Evolutionary conservation across 768 basidiomycete genomes (phyloP).

Genomic region (Trametes maxima): DNA sequence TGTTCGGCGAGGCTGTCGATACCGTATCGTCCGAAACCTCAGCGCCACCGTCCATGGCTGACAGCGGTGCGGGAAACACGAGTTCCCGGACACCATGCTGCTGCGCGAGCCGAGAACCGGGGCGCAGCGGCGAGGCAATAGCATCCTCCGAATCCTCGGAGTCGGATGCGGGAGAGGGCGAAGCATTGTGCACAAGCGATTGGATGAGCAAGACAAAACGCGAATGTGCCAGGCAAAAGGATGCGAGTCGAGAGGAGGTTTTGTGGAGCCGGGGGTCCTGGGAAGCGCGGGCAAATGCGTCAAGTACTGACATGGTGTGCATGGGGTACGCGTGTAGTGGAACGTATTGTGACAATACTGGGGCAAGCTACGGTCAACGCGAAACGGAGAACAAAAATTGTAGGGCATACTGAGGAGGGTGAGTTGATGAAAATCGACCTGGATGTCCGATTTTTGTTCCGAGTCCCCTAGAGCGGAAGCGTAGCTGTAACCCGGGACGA

Average conservation of each 20-base stretch:
- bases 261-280: conserved; percentile 32
- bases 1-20: conserved; percentile 1
- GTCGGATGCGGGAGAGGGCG: conserved; percentile 42
- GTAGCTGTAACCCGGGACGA: conserved; percentile 58
- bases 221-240: conserved; percentile 65
- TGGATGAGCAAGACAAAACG: conserved; percentile 76
- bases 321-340: conserved; percentile 73
- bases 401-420: conserved; percentile 62
- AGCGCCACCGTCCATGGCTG: conserved; percentile 37
- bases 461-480: conserved; percentile 46
- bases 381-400: conserved; percentile 15
- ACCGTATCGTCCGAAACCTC: conserved; percentile 1
- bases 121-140: conserved; percentile 20
- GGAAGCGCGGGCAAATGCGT: conserved; percentile 31
- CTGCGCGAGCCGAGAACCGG: conserved; percentile 29
- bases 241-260: conserved; percentile 44
- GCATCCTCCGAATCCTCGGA: conserved; percentile 45
- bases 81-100: conserved; percentile 51
- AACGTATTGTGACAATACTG: conserved; percentile 67
- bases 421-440: conserved; percentile 59
- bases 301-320: conserved; percentile 58
- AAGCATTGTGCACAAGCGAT: conserved; percentile 66
- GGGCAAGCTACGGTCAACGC: background rate
- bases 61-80: conserved; percentile 75
- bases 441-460: conserved; percentile 46